These are phyloP conservation scores for Hypocrella siamensis DNA, from an alignment of 2,329 filamentous ascomycete species.

Conservation along the genomic window DNA sequence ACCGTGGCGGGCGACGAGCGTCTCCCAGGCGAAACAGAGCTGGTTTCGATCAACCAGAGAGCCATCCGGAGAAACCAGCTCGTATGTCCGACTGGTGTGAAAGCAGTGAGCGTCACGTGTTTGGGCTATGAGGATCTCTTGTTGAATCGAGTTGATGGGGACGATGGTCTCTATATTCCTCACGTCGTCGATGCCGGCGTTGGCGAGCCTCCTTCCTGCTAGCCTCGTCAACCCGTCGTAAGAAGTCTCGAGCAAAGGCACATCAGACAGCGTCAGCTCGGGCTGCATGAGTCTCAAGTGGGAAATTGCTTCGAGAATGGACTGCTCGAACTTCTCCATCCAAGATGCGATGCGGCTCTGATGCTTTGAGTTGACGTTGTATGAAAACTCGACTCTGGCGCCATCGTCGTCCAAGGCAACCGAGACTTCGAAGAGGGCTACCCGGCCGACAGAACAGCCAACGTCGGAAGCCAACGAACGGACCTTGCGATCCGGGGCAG, in stretches of 20 bases:
- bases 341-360: constrained; percentile 27
- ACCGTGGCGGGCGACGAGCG: constrained; percentile 27
- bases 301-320: constrained; percentile 27
- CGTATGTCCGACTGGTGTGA: constrained; percentile 30
- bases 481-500: constrained; percentile 21
- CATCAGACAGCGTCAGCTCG: constrained; percentile 33
- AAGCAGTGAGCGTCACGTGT: constrained; percentile 23
- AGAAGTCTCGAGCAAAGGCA: constrained; percentile 29
- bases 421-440: constrained; percentile 34
- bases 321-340: constrained; percentile 29
- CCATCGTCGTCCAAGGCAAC: constrained; percentile 26
- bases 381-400: constrained; percentile 29
- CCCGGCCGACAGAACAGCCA: constrained; percentile 28
- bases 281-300: constrained; percentile 24
- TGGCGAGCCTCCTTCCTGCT: constrained; percentile 23
- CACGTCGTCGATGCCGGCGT: constrained; percentile 23
- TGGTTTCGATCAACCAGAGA: constrained; percentile 23
- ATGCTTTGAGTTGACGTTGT: constrained; percentile 24
- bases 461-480: constrained; percentile 25
- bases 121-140: constrained; percentile 32
- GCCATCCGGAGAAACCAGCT: constrained; percentile 23
- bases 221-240: constrained; percentile 29
- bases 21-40: constrained; percentile 34
- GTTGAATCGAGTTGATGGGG: constrained; percentile 30
- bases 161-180: constrained; percentile 32